Evolutionary conservation across 225 moss, liverwort and hornwort species (phyloP).

Genomic region (Takakia lepidozioides): DNA sequence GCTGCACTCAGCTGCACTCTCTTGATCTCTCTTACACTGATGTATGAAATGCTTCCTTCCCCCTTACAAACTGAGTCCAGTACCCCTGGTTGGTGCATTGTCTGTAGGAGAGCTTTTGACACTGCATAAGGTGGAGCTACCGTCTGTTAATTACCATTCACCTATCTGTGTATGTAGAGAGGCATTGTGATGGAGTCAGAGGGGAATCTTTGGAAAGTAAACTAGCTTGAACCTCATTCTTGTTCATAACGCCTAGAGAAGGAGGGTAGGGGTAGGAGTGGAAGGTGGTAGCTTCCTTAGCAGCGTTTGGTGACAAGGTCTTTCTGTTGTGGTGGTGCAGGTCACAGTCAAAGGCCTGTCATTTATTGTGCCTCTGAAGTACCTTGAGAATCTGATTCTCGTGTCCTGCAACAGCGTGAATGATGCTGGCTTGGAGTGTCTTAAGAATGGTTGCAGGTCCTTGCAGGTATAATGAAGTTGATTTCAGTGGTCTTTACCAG

Average conservation of each 20-base stretch:
- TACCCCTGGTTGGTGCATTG: not conserved
- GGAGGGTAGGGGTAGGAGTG: too few relatives aligned
- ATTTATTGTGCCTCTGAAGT: constrained; percentile 35
- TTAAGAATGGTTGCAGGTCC: constrained; percentile 39
- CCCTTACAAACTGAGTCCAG: too few relatives aligned
- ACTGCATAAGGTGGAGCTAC: too few relatives aligned
- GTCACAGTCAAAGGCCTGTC: constrained; percentile 47
- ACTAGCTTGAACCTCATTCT: too few relatives aligned
- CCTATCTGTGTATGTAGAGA: too few relatives aligned
- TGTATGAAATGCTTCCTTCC: too few relatives aligned
- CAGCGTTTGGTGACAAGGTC: too few relatives aligned
- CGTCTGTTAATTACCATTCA: too few relatives aligned
- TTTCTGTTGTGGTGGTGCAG: constrained; percentile 19
- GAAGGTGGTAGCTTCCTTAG: too few relatives aligned
- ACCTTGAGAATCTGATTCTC: constrained; percentile 51
- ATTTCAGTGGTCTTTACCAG: constrained; percentile 3
- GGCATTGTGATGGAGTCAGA: too few relatives aligned
- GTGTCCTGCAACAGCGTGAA: constrained; percentile 64
- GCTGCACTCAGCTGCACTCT: constrained; percentile 49
- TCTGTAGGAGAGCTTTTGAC: not conserved
- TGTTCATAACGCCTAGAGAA: too few relatives aligned
- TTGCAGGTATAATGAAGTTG: constrained; percentile 27
- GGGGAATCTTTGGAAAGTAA: too few relatives aligned
- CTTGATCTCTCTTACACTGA: constrained; percentile 77
- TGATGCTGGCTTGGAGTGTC: constrained; percentile 43